Percentiles rank a stretch among this genome's conserved stretches.
Evolutionary conservation across 352 stramenopile genomes (phyloP).

Genomic region (Phytophthora meadii): DNA sequence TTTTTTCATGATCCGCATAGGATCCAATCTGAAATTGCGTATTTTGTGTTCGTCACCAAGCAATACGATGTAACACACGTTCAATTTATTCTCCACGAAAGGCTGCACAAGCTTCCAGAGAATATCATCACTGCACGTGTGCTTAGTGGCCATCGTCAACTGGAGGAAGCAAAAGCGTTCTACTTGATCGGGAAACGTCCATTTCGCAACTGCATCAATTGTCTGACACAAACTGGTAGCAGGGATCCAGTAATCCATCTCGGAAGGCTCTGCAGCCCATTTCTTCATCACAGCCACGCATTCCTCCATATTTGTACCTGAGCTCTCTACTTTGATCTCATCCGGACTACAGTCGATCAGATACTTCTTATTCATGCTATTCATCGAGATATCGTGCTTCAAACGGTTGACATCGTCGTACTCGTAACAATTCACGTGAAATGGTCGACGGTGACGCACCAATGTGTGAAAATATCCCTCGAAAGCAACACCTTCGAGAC

Average conservation of each 20-base stretch:
- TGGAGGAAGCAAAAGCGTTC: background rate
- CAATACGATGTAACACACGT: no score
- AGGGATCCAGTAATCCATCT: conserved; percentile 32
- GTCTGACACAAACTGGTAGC: conserved; percentile 16
- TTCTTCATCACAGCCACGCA: conserved; percentile 11
- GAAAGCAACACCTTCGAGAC: conserved; percentile 7
- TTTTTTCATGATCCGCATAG: no score
- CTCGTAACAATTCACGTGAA: background rate
- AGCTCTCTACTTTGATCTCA: background rate
- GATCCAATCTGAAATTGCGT: no score
- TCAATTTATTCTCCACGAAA: no score
- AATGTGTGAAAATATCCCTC: conserved; percentile 12
- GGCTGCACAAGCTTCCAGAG: no score
- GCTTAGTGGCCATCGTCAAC: no score
- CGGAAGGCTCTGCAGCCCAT: conserved; percentile 13
- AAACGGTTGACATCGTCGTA: background rate
- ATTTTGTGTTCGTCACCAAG: no score
- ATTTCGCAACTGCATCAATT: conserved; percentile 26
- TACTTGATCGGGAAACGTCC: conserved; percentile 9
- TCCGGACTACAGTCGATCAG: no score
- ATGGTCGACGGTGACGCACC: background rate
- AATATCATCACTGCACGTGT: no score
- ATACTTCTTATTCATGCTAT: no score
- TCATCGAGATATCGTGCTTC: no score
- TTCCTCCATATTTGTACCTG: conserved; percentile 3